phyloP scores from a whole-genome alignment of 352 stramenopile genomes.

The Salisapilia sapeloensis region DNA sequence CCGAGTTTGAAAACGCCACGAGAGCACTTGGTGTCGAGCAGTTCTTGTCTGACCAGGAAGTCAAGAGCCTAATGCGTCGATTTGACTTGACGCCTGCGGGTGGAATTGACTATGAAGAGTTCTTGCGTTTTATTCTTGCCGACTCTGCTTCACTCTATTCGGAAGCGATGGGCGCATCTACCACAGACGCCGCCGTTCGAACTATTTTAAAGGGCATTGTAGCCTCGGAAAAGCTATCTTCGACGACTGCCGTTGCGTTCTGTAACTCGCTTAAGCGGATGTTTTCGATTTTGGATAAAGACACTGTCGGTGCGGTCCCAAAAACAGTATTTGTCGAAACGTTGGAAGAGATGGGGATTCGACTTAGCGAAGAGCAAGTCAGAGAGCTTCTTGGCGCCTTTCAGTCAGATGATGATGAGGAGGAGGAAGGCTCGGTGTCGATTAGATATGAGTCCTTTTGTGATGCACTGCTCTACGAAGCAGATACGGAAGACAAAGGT shows the following conservation, averaged over 20 bases:
- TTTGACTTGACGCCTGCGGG: slow-evolving; percentile 55
- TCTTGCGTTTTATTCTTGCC: slow-evolving; percentile 55
- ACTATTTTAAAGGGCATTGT: slow-evolving; percentile 30
- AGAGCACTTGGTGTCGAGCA: slow-evolving; percentile 56
- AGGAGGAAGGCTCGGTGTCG: slow-evolving; percentile 7
- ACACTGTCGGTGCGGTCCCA: slow-evolving; percentile 29
- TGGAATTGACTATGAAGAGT: slow-evolving; percentile 57
- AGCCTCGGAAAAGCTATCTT: slow-evolving; percentile 23
- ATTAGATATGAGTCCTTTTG: slow-evolving; percentile 47
- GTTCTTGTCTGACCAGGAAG: slow-evolving; percentile 52
- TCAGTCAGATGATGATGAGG: slow-evolving; percentile 7
- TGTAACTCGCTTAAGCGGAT: slow-evolving; percentile 57
- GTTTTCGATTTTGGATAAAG: slow-evolving; percentile 69
- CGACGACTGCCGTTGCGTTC: slow-evolving; percentile 20
- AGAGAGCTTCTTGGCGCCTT: slow-evolving; percentile 26
- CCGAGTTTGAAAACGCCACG: slow-evolving; percentile 49
- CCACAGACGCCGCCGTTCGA: slow-evolving; percentile 7
- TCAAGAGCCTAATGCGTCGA: slow-evolving; percentile 62
- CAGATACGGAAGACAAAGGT: slow-evolving; percentile 9
- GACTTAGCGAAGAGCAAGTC: slow-evolving; percentile 15
- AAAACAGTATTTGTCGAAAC: slow-evolving; percentile 29
- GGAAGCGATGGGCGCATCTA: too few species aligned
- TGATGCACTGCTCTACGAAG: slow-evolving; percentile 32
- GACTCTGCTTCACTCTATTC: too few species aligned
- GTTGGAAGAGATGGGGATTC: slow-evolving; percentile 42